phyloP scores from a whole-genome alignment of 352 stramenopile species.

The Pythium dissotocum region DNA sequence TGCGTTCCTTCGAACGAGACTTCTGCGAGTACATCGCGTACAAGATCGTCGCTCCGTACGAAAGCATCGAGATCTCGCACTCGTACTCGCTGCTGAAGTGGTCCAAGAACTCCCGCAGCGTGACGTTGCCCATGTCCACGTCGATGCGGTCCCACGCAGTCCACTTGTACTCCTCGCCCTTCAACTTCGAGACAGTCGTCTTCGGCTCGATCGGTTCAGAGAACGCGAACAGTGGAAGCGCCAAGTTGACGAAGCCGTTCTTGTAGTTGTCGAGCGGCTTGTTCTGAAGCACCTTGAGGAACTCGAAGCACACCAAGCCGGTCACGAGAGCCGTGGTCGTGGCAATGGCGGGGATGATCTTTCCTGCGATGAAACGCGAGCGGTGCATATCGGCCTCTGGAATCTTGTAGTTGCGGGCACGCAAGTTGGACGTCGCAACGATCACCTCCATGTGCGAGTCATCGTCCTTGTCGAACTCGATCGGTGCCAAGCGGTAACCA shows the following conservation, averaged over 20 bases:
- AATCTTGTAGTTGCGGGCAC: slow-evolving; percentile 98
- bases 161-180: slow-evolving; percentile 96
- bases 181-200: slow-evolving; percentile 91
- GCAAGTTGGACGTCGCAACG: slow-evolving; percentile 96
- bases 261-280: slow-evolving; percentile 96
- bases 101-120: slow-evolving; percentile 94
- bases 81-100: slow-evolving; percentile 96
- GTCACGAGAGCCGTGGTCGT: slow-evolving; percentile 99
- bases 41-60: slow-evolving; percentile 92
- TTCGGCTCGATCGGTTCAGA: slow-evolving; percentile 95
- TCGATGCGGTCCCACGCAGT: slow-evolving; percentile 98
- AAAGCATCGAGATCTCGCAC: slow-evolving; percentile 98
- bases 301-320: slow-evolving; percentile 97
- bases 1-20: slow-evolving; percentile 91
- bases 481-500: slow-evolving; percentile 91
- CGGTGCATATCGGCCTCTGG: slow-evolving; percentile 97
- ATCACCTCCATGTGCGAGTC: slow-evolving; percentile 98
- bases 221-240: slow-evolving; percentile 97
- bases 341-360: slow-evolving; percentile 99
- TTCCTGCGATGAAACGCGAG: slow-evolving; percentile 98
- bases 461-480: slow-evolving; percentile 99
- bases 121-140: slow-evolving; percentile 95
- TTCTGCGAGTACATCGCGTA: slow-evolving; percentile 90
- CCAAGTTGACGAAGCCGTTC: slow-evolving; percentile 98
- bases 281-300: slow-evolving; percentile 94